Evolutionary conservation across 2,329 filamentous ascomycete genomes (phyloP).

Genomic region (Cladosporium sp.): DNA sequence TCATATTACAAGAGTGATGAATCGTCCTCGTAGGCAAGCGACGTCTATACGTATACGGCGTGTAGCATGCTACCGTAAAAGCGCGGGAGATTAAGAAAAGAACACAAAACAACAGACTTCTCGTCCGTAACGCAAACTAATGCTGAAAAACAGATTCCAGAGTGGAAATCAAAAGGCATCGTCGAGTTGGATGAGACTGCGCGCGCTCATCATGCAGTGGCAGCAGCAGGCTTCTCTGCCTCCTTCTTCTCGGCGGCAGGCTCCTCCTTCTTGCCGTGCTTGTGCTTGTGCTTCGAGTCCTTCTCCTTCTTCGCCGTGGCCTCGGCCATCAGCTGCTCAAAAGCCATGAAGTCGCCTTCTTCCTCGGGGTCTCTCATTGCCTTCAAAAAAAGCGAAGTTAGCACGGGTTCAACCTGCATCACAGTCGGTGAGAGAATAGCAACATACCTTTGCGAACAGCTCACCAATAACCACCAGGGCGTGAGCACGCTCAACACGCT

Average conservation of each 20-base stretch:
- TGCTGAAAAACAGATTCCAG: constrained; percentile 4
- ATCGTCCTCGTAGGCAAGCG: constrained; percentile 1
- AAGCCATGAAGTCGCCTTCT: constrained; percentile 97
- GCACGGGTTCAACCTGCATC: neutral
- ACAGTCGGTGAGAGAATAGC: neutral
- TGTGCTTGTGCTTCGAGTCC: constrained; percentile 68
- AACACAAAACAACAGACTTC: neutral
- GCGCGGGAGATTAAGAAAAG: no score
- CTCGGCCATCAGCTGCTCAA: constrained; percentile 96
- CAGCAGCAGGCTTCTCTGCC: constrained; percentile 9
- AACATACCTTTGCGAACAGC: constrained; percentile 76
- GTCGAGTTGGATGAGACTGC: neutral
- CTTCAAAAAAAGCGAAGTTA: constrained; percentile 43
- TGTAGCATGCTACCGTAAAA: constrained; percentile 2
- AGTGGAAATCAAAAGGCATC: neutral
- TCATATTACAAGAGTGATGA: constrained; percentile 11
- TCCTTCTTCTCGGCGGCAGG: constrained; percentile 5
- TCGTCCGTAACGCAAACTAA: neutral
- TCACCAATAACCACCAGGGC: constrained; percentile 85
- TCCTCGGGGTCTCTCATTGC: constrained; percentile 87
- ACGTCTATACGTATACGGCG: constrained; percentile 9
- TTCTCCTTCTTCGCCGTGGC: constrained; percentile 91
- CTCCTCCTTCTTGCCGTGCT: constrained; percentile 44
- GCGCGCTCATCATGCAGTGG: constrained; percentile 3
- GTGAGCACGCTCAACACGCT: constrained; percentile 86